Base-by-base conservation (phyloP, 169 alveolate genomes). In the Blepharisma undulans region DNA sequence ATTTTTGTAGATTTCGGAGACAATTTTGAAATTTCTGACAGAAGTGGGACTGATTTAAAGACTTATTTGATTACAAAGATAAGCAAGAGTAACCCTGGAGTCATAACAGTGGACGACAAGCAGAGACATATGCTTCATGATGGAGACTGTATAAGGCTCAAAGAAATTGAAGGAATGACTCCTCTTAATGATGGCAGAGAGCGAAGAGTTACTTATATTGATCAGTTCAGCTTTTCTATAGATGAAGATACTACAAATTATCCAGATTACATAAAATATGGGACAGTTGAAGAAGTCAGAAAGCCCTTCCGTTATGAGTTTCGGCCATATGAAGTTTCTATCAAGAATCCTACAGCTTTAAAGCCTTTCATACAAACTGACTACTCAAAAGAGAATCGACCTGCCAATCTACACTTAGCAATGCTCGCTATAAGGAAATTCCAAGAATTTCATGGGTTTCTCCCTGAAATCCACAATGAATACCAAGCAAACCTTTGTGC, bases 161-260 rank as follows among this genome's bases (percentile, higher is more conserved):
- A 98, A 72, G 99, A 99, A 94, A 98, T 98, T 6, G 98, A 98
- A 92, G 99, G 99, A 74, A 98, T 98, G 99, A 95, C 95, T 14
- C 99, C 98, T 93, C 92, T 99, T 48, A 99, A 99, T 95, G 96
- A 91, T 36, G 89, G 94, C 82, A 98, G 96, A 22, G 99, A 98
- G 19, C 94, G 95, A 74, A 92, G 94, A 84, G 97, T 98, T 80
- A 95, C 97, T 84, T 97, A 96, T 21, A 94, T 95, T 72, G 97
- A 97, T 32, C 97, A 97, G 82, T 96, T 95, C 81, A 97, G 99
- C 60, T 98, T 98, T 90, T 96, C 97, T 66, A 93, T 98, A n/a
- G 93, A 90, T 76, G 66, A 48, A 48, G 99, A 98, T 89, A 96
- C 99, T 8, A 89, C 98, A 2, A 12, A 22, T 33, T 78, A 25